Base-by-base conservation (phyloP, 805 yeast genomes). In the Candida nemodendra region DNA sequence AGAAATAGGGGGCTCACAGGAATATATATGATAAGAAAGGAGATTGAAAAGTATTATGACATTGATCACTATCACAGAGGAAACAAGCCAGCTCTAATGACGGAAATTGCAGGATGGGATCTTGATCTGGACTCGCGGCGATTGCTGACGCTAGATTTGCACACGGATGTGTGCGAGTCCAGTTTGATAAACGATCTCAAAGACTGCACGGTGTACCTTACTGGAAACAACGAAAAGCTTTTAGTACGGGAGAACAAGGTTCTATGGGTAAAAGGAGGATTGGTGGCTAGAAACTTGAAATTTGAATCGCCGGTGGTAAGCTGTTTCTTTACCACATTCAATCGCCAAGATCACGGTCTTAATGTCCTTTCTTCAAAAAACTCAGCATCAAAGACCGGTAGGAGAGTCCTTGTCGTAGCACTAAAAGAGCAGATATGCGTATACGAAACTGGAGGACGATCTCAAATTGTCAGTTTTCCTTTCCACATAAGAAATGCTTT, bases 391-490 rank as follows among this genome's bases (percentile, higher is more conserved):
- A 27, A 24, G n/a, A 15, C 33, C 12, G 29, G 25, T 14, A 55
- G 60, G 2, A 56, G 50, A 18, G 74, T 77, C 9, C 63, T 87
- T 30, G 84, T 78, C 2, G 79, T 88, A 1, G 72, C 87, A 21
- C 60, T 84, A 33, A 58, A 60, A 27, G 83, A 79, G 38, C 67
- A 76, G 5, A 84, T 84, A 0, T 68, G 81, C 41, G 69, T 86
- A 1, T 86, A 82, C 54, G 74, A 74, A 39, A 60, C 62, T 4
- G 74, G 74, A 41, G 93, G 93, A 2, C 69, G 75, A 19, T 67
- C 75, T 1, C 76, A 76, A 40, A 69, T 74, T 1, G 73, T 81
- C 9, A 79, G 78, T 47, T 76, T 89, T 44, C 95, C 96, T 0
- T 85, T 88, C 46, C 64, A 65, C 5, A 71, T 85, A 18, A 69